Conservation (phyloP, 1,139 yeast species). For the Yamadazyma sp. region DNA sequence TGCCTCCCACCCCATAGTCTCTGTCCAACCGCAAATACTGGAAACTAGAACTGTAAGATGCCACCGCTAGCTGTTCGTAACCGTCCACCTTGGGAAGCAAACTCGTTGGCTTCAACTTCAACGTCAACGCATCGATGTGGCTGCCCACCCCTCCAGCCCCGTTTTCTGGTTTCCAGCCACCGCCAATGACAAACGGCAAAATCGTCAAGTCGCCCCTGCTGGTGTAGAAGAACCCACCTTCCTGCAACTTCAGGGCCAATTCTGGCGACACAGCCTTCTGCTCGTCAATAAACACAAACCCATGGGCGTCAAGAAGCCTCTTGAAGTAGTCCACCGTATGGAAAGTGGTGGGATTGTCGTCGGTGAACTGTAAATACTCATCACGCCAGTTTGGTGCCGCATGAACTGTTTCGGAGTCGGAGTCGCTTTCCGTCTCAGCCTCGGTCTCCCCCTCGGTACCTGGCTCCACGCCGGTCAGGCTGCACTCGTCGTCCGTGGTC, state of each 20-base stretch:
- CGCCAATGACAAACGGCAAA: slow-evolving; percentile 59
- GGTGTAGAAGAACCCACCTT: slow-evolving; percentile 46
- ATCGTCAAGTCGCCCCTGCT: slow-evolving; percentile 55
- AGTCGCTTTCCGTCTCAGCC: slow-evolving; percentile 1
- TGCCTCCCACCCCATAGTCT: slow-evolving; percentile 68
- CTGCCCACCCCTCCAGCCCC: slow-evolving; percentile 64
- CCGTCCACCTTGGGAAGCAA: slow-evolving; percentile 51
- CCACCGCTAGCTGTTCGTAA: slow-evolving; percentile 62
- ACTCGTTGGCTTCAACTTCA: slow-evolving; percentile 58
- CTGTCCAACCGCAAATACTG: slow-evolving; percentile 62
- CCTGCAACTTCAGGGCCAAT: slow-evolving; percentile 33
- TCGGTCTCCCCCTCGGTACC: not conserved
- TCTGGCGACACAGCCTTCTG: slow-evolving; percentile 31
- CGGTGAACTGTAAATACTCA: slow-evolving; percentile 50
- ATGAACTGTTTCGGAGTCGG: not conserved
- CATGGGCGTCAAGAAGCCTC: slow-evolving; percentile 42
- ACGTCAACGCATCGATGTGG: slow-evolving; percentile 61
- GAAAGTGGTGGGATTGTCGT: slow-evolving; percentile 59
- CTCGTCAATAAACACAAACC: slow-evolving; percentile 56
- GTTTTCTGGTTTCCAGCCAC: slow-evolving; percentile 51
- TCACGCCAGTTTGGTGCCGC: not conserved
- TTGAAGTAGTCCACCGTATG: slow-evolving; percentile 54
- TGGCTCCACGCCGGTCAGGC: not conserved
- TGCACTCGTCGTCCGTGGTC: slow-evolving; percentile 7
- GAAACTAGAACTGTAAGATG: slow-evolving; percentile 65